Conservation (phyloP, 176 grass and related monocot genomes). For the Juncus effusus region DNA sequence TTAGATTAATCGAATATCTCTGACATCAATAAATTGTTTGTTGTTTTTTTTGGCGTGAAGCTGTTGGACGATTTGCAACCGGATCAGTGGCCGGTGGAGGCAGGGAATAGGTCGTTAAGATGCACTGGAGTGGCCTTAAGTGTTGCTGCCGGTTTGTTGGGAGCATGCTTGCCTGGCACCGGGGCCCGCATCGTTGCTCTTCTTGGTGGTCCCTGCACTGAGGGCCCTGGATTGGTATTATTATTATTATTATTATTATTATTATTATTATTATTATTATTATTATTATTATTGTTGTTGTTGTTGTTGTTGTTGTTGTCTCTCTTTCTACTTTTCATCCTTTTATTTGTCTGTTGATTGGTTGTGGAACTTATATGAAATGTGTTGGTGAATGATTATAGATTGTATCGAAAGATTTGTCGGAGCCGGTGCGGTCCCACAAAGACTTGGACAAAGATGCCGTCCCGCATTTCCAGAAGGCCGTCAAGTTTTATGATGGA, state of each 20-base stretch:
- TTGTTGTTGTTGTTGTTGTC: constrained; percentile 9
- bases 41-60: constrained; percentile 30
- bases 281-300: constrained; percentile 19
- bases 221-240: constrained; percentile 96
- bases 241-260: constrained; percentile 12
- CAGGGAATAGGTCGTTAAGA: constrained; percentile 60
- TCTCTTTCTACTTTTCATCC: background rate
- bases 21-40: constrained; percentile 19
- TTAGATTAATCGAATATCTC: background rate
- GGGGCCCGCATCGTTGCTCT: constrained; percentile 86
- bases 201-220: constrained; percentile 82
- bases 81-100: constrained; percentile 85
- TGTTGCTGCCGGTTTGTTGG: constrained; percentile 81
- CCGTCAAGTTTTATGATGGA: constrained; percentile 84
- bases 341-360: constrained; percentile 6
- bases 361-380: background rate
- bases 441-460: constrained; percentile 98
- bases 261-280: constrained; percentile 39
- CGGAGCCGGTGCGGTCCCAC: constrained; percentile 90
- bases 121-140: constrained; percentile 93
- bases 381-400: constrained; percentile 26
- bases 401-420: constrained; percentile 96
- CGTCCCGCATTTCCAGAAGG: constrained; percentile 90
- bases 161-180: constrained; percentile 80
- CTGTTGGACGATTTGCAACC: constrained; percentile 86